Evolutionary conservation across 345 rosid genomes (phyloP).

Genomic region (Garcia nutans): DNA sequence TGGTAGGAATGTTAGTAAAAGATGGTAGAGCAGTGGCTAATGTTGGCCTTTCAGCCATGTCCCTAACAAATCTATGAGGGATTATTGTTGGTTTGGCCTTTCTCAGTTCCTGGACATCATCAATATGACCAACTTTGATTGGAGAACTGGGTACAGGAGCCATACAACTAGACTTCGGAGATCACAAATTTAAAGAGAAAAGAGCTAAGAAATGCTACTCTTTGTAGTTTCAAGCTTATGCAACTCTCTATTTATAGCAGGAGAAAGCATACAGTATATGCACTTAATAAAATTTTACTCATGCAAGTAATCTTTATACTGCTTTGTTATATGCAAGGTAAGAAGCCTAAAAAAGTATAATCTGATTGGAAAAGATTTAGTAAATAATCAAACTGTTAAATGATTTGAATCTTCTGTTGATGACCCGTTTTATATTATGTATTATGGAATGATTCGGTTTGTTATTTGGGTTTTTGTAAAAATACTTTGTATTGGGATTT

Average conservation of each 20-base stretch:
- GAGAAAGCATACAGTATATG: conserved; percentile 11
- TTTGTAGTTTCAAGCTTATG: conserved; percentile 11
- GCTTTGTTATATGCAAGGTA: neutral
- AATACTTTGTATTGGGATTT: no score
- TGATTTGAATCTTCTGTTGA: no score
- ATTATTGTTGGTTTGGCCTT: conserved; percentile 54
- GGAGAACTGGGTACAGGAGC: conserved; percentile 59
- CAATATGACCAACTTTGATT: conserved; percentile 69
- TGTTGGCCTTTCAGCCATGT: conserved; percentile 53
- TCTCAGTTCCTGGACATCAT: conserved; percentile 87
- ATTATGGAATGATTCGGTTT: no score
- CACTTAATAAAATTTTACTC: conserved; percentile 8
- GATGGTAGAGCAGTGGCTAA: conserved; percentile 24
- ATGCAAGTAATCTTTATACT: neutral
- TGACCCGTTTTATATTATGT: no score
- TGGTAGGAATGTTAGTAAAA: conserved; percentile 51
- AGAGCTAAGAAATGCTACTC: conserved; percentile 2
- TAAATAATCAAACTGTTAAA: no score
- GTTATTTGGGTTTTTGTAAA: no score
- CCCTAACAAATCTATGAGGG: conserved; percentile 78
- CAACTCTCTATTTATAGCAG: conserved; percentile 34
- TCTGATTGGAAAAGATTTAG: neutral
- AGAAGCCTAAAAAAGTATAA: neutral
- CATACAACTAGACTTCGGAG: conserved; percentile 36
- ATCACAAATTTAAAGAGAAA: neutral